Percentiles rank a stretch among this genome's conserved stretches.
These are phyloP conservation scores for Fusarium ramigenum DNA, from an alignment of 2,329 filamentous ascomycete species.

Conservation along the genomic window DNA sequence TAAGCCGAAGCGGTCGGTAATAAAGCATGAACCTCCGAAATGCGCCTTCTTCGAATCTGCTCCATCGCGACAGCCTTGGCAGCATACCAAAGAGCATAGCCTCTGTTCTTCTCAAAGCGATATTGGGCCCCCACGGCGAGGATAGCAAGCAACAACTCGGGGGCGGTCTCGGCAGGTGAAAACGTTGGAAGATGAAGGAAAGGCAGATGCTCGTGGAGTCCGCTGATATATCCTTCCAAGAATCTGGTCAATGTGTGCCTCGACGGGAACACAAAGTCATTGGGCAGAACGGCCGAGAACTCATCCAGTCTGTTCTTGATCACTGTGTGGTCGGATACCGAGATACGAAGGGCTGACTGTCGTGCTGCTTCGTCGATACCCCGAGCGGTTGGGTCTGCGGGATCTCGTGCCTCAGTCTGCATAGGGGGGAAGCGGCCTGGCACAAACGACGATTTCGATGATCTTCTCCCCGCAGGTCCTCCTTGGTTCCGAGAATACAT, in stretches of 20 bases:
- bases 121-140: constrained; percentile 75
- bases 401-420: constrained; percentile 61
- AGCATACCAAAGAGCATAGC: constrained; percentile 69
- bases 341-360: constrained; percentile 58
- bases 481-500: constrained; percentile 59
- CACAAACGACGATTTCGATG: constrained; percentile 61
- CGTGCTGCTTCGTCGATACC: constrained; percentile 46
- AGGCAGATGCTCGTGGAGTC: constrained; percentile 67
- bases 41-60: constrained; percentile 66
- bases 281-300: constrained; percentile 67
- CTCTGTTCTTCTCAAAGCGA: constrained; percentile 67
- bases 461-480: constrained; percentile 51
- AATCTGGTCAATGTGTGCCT: constrained; percentile 75
- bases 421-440: constrained; percentile 65
- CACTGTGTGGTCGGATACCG: constrained; percentile 61
- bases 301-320: constrained; percentile 69
- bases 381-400: constrained; percentile 37
- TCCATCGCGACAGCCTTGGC: constrained; percentile 66
- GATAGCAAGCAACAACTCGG: constrained; percentile 74
- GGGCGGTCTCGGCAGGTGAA: constrained; percentile 68
- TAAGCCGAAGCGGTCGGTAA: constrained; percentile 67
- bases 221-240: constrained; percentile 74
- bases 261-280: constrained; percentile 74
- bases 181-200: constrained; percentile 76
- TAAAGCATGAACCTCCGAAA: constrained; percentile 65